Conservation (phyloP, 2,329 filamentous ascomycete species). For the Paraphoma sp. region DNA sequence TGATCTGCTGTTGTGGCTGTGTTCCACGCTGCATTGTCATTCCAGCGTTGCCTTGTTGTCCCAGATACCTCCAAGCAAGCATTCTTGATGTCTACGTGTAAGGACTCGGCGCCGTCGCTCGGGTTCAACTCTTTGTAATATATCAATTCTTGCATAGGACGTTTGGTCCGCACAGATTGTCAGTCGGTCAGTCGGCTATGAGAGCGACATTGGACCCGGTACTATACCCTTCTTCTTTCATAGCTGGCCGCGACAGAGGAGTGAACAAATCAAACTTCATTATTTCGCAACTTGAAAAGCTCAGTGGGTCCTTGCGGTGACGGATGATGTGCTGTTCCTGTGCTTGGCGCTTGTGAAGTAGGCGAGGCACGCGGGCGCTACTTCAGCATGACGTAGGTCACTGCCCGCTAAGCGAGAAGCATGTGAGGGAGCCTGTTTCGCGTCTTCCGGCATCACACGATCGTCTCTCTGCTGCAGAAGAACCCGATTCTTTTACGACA, state of each 20-base stretch:
- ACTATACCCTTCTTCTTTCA: slow-evolving; percentile 31
- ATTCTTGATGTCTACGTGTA: not conserved
- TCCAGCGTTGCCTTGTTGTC: slow-evolving; percentile 1
- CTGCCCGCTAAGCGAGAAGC: slow-evolving; percentile 26
- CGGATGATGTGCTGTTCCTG: slow-evolving; percentile 17
- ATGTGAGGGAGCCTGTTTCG: slow-evolving; percentile 38
- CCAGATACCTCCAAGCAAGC: slow-evolving; percentile 11
- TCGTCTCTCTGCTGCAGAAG: slow-evolving; percentile 19
- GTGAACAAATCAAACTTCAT: too few relatives aligned
- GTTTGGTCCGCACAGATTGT: slow-evolving; percentile 3
- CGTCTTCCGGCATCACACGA: slow-evolving; percentile 32
- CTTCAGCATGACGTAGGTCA: slow-evolving; percentile 22
- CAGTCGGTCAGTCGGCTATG: slow-evolving; percentile 1
- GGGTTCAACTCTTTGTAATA: slow-evolving; percentile 3
- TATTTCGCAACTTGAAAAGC: not conserved
- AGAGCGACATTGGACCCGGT: slow-evolving; percentile 9
- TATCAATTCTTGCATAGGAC: not conserved
- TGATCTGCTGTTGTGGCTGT: not conserved
- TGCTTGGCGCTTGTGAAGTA: slow-evolving; percentile 16
- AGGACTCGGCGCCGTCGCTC: not conserved
- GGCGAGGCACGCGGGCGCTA: slow-evolving; percentile 8
- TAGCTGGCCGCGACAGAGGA: not conserved
- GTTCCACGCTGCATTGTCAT: not conserved
- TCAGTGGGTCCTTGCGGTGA: not conserved
- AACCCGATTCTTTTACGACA: slow-evolving; percentile 7